Base-by-base conservation (phyloP, 179 eudicot species). In the Beta corolliflora region DNA sequence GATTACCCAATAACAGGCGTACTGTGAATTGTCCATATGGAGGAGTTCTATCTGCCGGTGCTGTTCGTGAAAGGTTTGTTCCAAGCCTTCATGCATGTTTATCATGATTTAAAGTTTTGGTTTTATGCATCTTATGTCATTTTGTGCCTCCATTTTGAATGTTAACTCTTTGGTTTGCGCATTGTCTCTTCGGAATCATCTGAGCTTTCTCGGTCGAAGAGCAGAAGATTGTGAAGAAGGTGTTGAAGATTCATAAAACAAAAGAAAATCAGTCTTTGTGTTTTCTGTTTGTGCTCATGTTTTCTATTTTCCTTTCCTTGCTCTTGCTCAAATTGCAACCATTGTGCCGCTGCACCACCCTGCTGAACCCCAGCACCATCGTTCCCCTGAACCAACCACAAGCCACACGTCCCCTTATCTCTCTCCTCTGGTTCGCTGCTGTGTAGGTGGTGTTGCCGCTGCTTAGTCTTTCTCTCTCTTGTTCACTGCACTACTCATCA, bases 21-120 rank as follows among this genome's bases (percentile, higher is more conserved):
- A 93, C 97, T 25, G 97, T 93, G 55, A 95, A 95, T 85, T 97
- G 98, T 84, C 89, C 97, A 16, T 95, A 95, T 88, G 98, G 97
- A 45, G 98, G 98, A 21, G 97, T 95, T 25, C 87, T 95, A 81
- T 91, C 98, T 68, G 97, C 92, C 41, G 81, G 92, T 71, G 98
- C 97, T 82, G 97, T 95, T 41, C 89, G 98, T 61, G 98, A 93
- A 79, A 95, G 97, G 98, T 91, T 12, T 41, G 85, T 76, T 75
- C 44, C 72, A 8, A 48, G 1, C 54, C 12, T 16, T 53, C 11
- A 18, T 13, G 56, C 11, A 18, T 13, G 56, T 58, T 29, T 1
- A 5, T 16, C 5, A 5, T 4, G 3, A 19, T 10, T 5, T 52
- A 7, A 5, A 2, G 1, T 19, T 21, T 3, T 14, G 16, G 31